Evolutionary conservation across 1,284 basidiomycete genomes (phyloP).

Genomic region (Ceratobasidium sp.): DNA sequence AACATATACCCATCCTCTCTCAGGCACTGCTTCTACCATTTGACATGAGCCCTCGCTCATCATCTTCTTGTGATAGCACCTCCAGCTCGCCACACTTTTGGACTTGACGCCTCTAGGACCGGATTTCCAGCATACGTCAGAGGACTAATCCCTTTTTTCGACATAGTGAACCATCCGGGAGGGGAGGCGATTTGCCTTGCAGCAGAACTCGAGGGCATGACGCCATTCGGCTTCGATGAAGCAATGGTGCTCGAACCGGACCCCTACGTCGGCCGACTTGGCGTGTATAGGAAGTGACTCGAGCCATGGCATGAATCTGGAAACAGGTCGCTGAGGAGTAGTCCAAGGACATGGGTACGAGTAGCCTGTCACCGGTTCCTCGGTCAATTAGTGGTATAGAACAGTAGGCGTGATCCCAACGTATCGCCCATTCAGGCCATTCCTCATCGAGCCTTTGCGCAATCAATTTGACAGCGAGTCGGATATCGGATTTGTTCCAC

Average conservation of each 20-base stretch:
- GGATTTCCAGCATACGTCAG: not conserved
- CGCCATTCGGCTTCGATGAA: slow-evolving; percentile 4
- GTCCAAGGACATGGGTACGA: not conserved
- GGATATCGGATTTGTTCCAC: not conserved
- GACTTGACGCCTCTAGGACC: not conserved
- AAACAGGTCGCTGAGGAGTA: slow-evolving; percentile 11
- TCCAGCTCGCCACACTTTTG: not conserved
- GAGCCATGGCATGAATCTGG: slow-evolving; percentile 4
- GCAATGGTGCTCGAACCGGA: slow-evolving; percentile 1
- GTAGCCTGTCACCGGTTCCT: not conserved
- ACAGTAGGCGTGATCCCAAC: not conserved
- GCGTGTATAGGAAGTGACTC: not conserved
- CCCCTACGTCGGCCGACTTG: not conserved
- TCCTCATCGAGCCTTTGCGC: not conserved
- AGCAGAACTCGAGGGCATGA: not conserved
- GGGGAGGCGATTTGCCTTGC: not conserved
- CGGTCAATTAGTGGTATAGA: not conserved
- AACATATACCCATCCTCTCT: not conserved
- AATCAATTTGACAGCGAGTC: not conserved
- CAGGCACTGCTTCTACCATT: not conserved
- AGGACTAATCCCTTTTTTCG: not conserved
- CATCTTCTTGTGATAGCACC: not conserved
- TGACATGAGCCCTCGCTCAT: not conserved
- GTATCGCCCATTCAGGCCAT: slow-evolving; percentile 18
- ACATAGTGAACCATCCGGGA: not conserved